phyloP scores from a whole-genome alignment of 1,284 basidiomycete genomes.

The Pseudozyma sp. region DNA sequence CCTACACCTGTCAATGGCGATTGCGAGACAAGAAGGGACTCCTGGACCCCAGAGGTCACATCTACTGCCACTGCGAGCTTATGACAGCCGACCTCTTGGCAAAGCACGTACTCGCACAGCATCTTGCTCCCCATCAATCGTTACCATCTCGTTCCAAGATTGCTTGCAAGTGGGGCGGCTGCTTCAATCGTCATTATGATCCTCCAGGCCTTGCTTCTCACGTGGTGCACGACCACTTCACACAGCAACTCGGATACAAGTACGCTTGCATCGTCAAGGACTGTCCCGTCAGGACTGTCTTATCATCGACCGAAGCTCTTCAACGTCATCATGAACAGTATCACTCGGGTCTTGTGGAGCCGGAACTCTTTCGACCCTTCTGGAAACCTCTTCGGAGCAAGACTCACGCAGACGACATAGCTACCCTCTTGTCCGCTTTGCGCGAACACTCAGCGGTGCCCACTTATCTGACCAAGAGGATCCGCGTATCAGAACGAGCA shows the following conservation, averaged over 20 bases:
- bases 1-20: slow-evolving; percentile 29
- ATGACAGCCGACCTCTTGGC: slow-evolving; percentile 35
- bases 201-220: slow-evolving; percentile 23
- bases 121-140: background rate
- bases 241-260: slow-evolving; percentile 24
- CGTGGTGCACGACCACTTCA: slow-evolving; percentile 36
- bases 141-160: slow-evolving; percentile 1
- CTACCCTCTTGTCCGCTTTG: slow-evolving; percentile 9
- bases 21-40: slow-evolving; percentile 30
- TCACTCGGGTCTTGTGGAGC: background rate
- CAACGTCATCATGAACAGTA: slow-evolving; percentile 22
- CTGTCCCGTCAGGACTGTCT: slow-evolving; percentile 13
- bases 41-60: slow-evolving; percentile 14
- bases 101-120: slow-evolving; percentile 21
- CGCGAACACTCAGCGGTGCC: slow-evolving; percentile 4
- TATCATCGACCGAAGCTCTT: slow-evolving; percentile 19
- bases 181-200: slow-evolving; percentile 34
- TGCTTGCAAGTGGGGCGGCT: slow-evolving; percentile 34
- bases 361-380: slow-evolving; percentile 3
- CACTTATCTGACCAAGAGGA: background rate
- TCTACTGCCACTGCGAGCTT: slow-evolving; percentile 18
- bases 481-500: slow-evolving; percentile 11
- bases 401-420: background rate
- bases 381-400: slow-evolving; percentile 10
- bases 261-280: slow-evolving; percentile 25